A percentile compares a stretch with the other conserved stretches of the same genome.
phyloP scores from a whole-genome alignment of 2,329 filamentous ascomycete genomes.

The Scedosporium aurantiacum region DNA sequence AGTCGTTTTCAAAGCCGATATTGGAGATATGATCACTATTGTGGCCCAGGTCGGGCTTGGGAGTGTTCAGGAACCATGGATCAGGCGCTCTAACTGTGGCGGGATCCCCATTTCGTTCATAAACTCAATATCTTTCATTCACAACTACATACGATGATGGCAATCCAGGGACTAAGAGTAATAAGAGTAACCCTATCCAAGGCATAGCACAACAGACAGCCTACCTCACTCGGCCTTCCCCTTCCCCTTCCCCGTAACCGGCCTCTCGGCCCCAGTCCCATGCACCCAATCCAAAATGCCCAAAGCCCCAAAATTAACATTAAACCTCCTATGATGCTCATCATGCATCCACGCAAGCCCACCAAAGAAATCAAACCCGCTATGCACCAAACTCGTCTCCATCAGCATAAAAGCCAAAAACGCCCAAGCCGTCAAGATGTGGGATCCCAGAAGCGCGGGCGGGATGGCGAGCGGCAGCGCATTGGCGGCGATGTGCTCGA shows the following conservation, averaged over 20 bases:
- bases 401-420: slow-evolving; percentile 37
- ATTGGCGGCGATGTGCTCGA: slow-evolving; percentile 46
- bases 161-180: too few species aligned
- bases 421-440: slow-evolving; percentile 40
- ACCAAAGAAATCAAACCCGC: slow-evolving; percentile 43
- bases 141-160: too few species aligned
- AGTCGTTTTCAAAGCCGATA: too few species aligned
- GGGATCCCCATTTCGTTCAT: too few species aligned
- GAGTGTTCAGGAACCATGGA: too few species aligned
- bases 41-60: too few species aligned
- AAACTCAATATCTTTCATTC: too few species aligned
- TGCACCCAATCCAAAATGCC: slow-evolving; percentile 45
- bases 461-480: slow-evolving; percentile 39
- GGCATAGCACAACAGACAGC: too few species aligned
- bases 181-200: not conserved
- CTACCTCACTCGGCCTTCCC: not conserved
- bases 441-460: slow-evolving; percentile 30
- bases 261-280: slow-evolving; percentile 27
- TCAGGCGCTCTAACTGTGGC: too few species aligned
- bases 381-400: slow-evolving; percentile 44
- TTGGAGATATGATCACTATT: too few species aligned
- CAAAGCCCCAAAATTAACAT: slow-evolving; percentile 40
- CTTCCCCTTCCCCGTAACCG: slow-evolving; percentile 10
- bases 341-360: slow-evolving; percentile 40
- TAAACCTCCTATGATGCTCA: slow-evolving; percentile 45